A percentile compares a stretch with the other conserved stretches of the same genome.
Conservation (phyloP, 352 stramenopile genomes). For the Phytophthora sansomeana region DNA sequence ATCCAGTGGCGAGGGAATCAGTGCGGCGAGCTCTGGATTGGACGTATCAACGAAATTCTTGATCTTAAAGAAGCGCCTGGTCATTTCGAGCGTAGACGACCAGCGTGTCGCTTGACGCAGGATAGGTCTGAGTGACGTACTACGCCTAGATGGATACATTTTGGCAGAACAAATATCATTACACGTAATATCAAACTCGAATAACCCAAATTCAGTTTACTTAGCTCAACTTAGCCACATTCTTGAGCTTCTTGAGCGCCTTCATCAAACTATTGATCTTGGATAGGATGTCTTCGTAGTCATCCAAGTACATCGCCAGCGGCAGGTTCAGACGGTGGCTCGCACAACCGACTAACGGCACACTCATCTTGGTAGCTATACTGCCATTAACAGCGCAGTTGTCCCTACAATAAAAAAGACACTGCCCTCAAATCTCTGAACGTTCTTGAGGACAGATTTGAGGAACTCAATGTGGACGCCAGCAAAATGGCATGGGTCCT, state of each 20-base stretch:
- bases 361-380: too few relatives aligned
- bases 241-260: not conserved
- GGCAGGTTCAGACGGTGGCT: too few relatives aligned
- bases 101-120: not conserved
- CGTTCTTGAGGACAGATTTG: too few relatives aligned
- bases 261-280: not conserved
- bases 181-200: not conserved
- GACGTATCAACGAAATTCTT: slow-evolving; percentile 3
- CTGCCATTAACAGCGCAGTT: too few relatives aligned
- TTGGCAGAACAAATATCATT: not conserved
- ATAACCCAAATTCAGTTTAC: not conserved
- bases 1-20: slow-evolving; percentile 4
- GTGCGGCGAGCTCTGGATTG: not conserved
- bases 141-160: not conserved
- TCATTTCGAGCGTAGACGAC: not conserved
- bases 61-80: slow-evolving; percentile 3
- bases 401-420: too few relatives aligned
- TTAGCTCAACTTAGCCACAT: not conserved
- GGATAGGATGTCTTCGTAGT: too few relatives aligned
- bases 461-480: too few relatives aligned
- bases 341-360: too few relatives aligned
- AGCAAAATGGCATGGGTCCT: too few relatives aligned
- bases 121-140: not conserved
- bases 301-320: too few relatives aligned
- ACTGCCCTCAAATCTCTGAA: too few relatives aligned